Percentiles rank a stretch among this genome's conserved stretches.
Conservation (phyloP, 495 filamentous ascomycete species). For the Podospora anserina region DNA sequence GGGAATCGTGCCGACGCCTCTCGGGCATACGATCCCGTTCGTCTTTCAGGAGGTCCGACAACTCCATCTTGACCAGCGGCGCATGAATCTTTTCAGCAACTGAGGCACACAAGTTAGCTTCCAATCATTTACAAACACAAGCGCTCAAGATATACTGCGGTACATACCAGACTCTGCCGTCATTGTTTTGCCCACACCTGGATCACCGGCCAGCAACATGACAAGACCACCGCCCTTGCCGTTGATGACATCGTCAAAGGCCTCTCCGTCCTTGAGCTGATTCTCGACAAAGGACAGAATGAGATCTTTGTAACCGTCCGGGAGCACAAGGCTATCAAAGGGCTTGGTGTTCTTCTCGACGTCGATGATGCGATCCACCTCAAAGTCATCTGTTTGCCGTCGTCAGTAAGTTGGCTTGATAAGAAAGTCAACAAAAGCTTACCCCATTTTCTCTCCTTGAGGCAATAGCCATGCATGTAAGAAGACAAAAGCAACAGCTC, state of each 20-base stretch:
- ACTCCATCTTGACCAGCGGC: constrained; percentile 28
- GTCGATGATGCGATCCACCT: constrained; percentile 28
- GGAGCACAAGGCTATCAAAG: constrained; percentile 52
- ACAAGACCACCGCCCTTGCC: constrained; percentile 39
- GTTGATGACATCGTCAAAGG: constrained; percentile 38
- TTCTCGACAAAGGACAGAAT: constrained; percentile 45
- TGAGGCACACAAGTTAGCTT: neutral
- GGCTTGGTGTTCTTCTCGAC: constrained; percentile 48
- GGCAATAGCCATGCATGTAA: constrained; percentile 32
- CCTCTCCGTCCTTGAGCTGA: constrained; percentile 33
- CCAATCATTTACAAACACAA: neutral
- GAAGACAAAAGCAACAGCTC: constrained; percentile 30
- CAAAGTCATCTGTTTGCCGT: constrained; percentile 21
- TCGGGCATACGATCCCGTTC: neutral
- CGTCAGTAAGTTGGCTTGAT: neutral
- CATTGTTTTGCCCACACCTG: constrained; percentile 49
- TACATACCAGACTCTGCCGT: constrained; percentile 44
- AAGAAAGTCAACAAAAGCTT: neutral
- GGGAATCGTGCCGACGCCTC: neutral
- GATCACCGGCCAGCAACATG: neutral
- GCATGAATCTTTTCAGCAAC: constrained; percentile 27
- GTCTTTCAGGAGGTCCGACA: constrained; percentile 12
- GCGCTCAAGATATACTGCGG: neutral
- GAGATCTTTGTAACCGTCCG: constrained; percentile 45
- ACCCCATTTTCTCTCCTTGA: constrained; percentile 37